Percentiles rank a stretch among this genome's conserved stretches.
Conservation (phyloP, 805 yeast genomes). For the Nakazawaea anatomiae region DNA sequence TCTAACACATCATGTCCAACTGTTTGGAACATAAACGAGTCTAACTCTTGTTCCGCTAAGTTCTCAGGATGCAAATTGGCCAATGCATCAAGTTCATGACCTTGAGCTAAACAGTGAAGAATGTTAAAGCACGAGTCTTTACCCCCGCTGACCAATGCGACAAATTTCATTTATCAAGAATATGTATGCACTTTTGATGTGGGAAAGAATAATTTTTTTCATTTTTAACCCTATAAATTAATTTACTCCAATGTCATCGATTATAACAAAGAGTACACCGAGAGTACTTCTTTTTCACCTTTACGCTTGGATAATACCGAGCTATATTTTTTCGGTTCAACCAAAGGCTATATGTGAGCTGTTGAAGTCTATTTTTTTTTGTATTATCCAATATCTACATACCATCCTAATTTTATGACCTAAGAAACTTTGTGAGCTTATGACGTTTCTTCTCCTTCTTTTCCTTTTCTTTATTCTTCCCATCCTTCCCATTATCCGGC, state of each 20-base stretch:
- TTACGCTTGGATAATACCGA: background rate
- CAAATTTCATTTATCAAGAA: conserved; percentile 63
- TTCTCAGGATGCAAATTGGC: conserved; percentile 72
- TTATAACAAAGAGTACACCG: too few relatives aligned
- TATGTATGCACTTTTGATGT: background rate
- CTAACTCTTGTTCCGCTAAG: conserved; percentile 58
- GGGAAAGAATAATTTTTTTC: background rate
- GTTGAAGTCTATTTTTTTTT: background rate
- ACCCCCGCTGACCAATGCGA: conserved; percentile 92
- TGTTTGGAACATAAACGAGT: conserved; percentile 96
- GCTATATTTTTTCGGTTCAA: too few relatives aligned
- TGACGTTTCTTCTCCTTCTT: conserved; percentile 37
- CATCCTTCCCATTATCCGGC: conserved; percentile 3
- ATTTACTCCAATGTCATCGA: too few relatives aligned
- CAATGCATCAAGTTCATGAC: conserved; percentile 80
- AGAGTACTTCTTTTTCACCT: too few relatives aligned
- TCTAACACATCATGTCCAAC: conserved; percentile 83
- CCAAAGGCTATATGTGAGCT: too few relatives aligned
- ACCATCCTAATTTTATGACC: conserved; percentile 13
- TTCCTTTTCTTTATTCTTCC: conserved; percentile 14
- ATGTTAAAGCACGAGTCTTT: conserved; percentile 92
- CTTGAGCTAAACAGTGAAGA: conserved; percentile 75
- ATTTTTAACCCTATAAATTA: background rate
- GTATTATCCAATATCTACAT: background rate
- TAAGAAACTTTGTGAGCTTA: conserved; percentile 42